Evolutionary conservation across 371 early-diverging fungal genomes (phyloP), one percentile per base, ranked within the genome.

Genomic region (Mucor plumbeus): DNA sequence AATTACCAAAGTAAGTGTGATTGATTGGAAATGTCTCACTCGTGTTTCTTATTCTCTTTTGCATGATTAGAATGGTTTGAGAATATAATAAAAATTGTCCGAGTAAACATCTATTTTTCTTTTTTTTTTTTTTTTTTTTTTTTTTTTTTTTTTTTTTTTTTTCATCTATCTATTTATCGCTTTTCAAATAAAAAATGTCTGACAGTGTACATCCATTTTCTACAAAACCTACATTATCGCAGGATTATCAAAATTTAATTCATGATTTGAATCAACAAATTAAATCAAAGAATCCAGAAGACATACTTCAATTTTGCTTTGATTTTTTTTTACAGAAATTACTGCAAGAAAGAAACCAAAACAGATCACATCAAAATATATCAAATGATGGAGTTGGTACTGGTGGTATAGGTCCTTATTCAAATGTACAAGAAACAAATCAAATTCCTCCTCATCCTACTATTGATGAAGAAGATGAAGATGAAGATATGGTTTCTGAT

Each of bases 291-390:
- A 65, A 79, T 26, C 79, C 96, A 11, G 78, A 87, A 39, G 94
- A 96, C 77, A 82, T 92, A 43, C 85, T 91, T 72, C 93, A 94
- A 82, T 95, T 93, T 77, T 95, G 95, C 76, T 89, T 92, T 60
- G 83, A 90, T 63, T 93, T 91, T 75, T 96, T 96, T 76, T 80
- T 88, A 67, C 75, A 81, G 54, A 86, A 86, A 70, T 78, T 91
- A 26, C 77, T 83, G 14, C 79, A 88, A 63, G 90, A 92, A 69
- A 87, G 91, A 41, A 68, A 72, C 15, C 55, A 70, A 31, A 41
- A 69, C 59, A 36, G 56, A 64, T 10, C 44, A 11, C 44, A 31
- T 36, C 13, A 48, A 19, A 19, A 6, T 17, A 48, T 17, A 48
- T 48, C 48, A 4, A 11, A 38, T 11, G 11, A 11, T 9, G 17